phyloP scores from a whole-genome alignment of 176 grass and related monocot genomes.

The Triticum urartu region DNA sequence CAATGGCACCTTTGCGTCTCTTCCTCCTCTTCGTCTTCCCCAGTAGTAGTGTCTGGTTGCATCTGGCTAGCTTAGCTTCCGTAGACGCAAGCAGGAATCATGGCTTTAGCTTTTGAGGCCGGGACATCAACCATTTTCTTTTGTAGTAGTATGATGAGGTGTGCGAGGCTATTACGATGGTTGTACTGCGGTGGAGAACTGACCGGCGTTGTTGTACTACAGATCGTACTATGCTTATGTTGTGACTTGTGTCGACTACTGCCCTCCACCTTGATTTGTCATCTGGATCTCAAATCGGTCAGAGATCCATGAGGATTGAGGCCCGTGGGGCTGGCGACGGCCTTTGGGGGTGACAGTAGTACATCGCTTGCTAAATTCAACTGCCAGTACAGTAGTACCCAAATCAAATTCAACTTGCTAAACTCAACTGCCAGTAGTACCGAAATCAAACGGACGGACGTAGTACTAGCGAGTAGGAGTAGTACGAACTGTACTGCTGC shows the following conservation, averaged over 20 bases:
- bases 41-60: neutral
- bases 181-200: neutral
- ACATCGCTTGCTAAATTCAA: neutral
- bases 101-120: neutral
- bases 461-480: neutral
- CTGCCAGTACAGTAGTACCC: neutral
- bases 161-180: too few species aligned
- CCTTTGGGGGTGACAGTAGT: neutral
- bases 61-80: too few species aligned
- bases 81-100: neutral
- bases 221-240: too few species aligned
- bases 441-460: neutral
- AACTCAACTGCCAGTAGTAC: neutral
- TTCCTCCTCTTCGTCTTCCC: neutral
- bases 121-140: neutral
- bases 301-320: neutral
- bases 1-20: slow-evolving; percentile 57
- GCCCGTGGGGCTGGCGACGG: neutral
- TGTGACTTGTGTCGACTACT: too few species aligned
- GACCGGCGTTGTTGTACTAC: neutral
- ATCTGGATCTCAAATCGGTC: neutral
- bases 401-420: neutral
- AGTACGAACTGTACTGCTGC: neutral
- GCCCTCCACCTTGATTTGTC: too few species aligned
- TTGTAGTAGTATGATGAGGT: too few species aligned